Conservation (phyloP, 208 protist species). For the Jaenimonas drosophilae region DNA sequence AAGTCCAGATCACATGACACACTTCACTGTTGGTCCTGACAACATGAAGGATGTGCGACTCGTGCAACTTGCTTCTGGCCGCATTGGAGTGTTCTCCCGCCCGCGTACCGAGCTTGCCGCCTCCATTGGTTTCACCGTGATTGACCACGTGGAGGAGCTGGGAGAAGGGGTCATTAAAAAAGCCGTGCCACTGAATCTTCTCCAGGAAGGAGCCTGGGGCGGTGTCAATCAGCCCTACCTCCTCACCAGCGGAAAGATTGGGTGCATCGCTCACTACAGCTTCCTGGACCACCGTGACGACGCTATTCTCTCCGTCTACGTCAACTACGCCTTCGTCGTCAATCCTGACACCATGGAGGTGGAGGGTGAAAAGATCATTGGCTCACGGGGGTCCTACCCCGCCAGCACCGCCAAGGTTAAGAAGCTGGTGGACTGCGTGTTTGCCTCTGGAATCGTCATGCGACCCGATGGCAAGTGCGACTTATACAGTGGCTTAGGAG, state of each 20-base stretch:
- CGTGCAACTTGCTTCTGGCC: slow-evolving; percentile 24
- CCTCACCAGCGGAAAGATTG: slow-evolving; percentile 17
- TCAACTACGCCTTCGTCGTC: slow-evolving; percentile 24
- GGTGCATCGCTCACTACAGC: slow-evolving; percentile 31
- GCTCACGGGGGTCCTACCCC: slow-evolving; percentile 27
- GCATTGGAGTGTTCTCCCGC: slow-evolving; percentile 39
- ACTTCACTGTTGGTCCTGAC: slow-evolving; percentile 44
- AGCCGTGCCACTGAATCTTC: slow-evolving; percentile 14
- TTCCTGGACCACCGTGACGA: slow-evolving; percentile 13
- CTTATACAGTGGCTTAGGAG: slow-evolving; percentile 15
- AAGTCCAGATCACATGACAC: slow-evolving; percentile 11
- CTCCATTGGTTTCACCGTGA: slow-evolving; percentile 36
- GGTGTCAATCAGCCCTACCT: slow-evolving; percentile 36
- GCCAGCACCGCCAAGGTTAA: slow-evolving; percentile 19
- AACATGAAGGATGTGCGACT: slow-evolving; percentile 53
- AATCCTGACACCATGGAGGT: slow-evolving; percentile 13
- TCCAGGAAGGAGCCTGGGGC: slow-evolving; percentile 20
- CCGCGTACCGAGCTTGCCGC: slow-evolving; percentile 11
- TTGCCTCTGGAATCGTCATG: slow-evolving; percentile 17
- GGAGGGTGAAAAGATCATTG: slow-evolving; percentile 19
- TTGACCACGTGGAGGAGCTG: slow-evolving; percentile 22
- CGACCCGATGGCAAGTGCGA: slow-evolving; percentile 15
- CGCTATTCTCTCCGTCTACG: slow-evolving; percentile 13
- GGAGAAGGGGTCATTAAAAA: slow-evolving; percentile 14
- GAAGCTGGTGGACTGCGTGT: slow-evolving; percentile 12